Percentiles rank a stretch among this genome's conserved stretches.
Conservation (phyloP, 768 basidiomycete genomes). For the Leccinum barrowsii region DNA sequence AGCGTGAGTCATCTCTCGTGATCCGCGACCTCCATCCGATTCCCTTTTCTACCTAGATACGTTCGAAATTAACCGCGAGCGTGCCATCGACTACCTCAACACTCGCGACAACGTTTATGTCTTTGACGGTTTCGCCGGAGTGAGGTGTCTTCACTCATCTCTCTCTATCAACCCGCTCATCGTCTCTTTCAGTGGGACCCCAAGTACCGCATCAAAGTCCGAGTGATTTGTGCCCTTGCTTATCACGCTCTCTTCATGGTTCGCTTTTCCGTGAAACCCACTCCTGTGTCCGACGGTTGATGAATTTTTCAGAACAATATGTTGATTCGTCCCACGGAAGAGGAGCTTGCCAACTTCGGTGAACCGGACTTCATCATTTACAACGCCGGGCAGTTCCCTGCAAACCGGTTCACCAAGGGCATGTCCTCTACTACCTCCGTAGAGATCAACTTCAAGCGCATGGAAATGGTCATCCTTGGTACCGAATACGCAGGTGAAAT, state of each 20-base stretch:
- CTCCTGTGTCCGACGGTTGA: slow-evolving; percentile 6
- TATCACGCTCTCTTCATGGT: slow-evolving; percentile 99
- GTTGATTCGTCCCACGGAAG: slow-evolving; percentile 96
- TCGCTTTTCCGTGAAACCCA: slow-evolving; percentile 28
- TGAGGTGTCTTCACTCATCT: slow-evolving; percentile 32
- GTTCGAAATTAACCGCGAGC: slow-evolving; percentile 98
- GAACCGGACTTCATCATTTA: slow-evolving; percentile 99
- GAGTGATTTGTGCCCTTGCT: slow-evolving; percentile 96
- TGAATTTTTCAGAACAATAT: slow-evolving; percentile 77
- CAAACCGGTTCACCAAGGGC: slow-evolving; percentile 99
- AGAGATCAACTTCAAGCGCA: slow-evolving; percentile 99
- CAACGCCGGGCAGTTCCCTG: slow-evolving; percentile 99
- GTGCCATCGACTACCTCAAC: slow-evolving; percentile 98
- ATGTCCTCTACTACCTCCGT: slow-evolving; percentile 99
- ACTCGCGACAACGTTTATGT: slow-evolving; percentile 98
- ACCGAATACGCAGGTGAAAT: slow-evolving; percentile 99
- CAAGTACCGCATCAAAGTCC: slow-evolving; percentile 99
- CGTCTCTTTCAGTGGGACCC: slow-evolving; percentile 77
- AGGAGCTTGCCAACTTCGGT: slow-evolving; percentile 91
- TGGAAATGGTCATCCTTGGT: slow-evolving; percentile 99
- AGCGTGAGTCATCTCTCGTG: slow-evolving; percentile 53
- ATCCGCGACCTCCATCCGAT: not conserved
- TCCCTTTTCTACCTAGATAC: slow-evolving; percentile 57
- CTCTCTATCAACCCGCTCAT: not conserved
- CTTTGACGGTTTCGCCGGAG: slow-evolving; percentile 93